Conservation (phyloP, 805 yeast species). For the Suhomyces sp. region DNA sequence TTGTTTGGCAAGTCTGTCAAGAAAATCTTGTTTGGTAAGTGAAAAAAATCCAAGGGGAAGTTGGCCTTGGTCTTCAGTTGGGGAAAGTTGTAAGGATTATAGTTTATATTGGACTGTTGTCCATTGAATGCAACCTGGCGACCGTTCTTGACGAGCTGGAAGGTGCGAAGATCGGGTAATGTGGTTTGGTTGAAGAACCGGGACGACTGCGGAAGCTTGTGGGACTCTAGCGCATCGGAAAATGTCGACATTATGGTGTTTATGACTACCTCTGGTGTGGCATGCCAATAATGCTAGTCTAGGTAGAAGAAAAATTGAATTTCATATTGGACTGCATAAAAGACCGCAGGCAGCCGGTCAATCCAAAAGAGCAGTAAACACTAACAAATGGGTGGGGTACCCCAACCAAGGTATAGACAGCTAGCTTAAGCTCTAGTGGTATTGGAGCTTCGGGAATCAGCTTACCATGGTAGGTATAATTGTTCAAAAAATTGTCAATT, state of each 20-base stretch:
- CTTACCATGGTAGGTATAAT: no score
- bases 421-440: no score
- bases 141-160: conserved; percentile 13
- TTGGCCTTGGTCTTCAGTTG: conserved; percentile 44
- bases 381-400: no score
- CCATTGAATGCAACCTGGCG: conserved; percentile 20
- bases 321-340: background rate
- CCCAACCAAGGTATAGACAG: no score
- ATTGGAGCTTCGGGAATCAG: no score
- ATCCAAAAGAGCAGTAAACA: background rate
- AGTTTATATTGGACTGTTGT: conserved; percentile 26
- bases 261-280: background rate
- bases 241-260: background rate
- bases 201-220: conserved; percentile 23
- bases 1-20: conserved; percentile 11
- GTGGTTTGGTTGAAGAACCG: conserved; percentile 21
- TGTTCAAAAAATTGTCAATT: no score
- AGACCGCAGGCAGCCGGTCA: background rate
- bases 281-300: background rate
- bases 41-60: conserved; percentile 42
- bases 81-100: conserved; percentile 46
- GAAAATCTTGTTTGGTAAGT: conserved; percentile 27
- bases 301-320: background rate
- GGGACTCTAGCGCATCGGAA: conserved; percentile 7
- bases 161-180: conserved; percentile 23